These are phyloP conservation scores for Sambucus nigra DNA, from an alignment of 129 eudicot species.

Conservation along the genomic window DNA sequence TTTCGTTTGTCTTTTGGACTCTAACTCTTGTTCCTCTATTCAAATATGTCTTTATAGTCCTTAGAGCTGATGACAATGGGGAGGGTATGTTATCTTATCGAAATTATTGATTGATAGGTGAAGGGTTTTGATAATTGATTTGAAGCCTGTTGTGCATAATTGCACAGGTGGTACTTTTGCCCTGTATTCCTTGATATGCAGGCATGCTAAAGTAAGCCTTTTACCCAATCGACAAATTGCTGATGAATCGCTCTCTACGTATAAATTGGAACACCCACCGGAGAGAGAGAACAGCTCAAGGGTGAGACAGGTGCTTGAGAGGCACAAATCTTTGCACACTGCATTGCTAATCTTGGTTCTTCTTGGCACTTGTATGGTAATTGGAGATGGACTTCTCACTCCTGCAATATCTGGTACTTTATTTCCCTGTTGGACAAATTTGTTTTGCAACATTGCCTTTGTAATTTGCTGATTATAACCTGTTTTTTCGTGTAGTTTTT, in stretches of 20 bases:
- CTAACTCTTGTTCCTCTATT: slow-evolving; percentile 66
- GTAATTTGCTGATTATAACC: not conserved
- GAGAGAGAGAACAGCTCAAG: slow-evolving; percentile 42
- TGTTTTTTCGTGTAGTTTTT: slow-evolving; percentile 37
- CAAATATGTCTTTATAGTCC: slow-evolving; percentile 77
- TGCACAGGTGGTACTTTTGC: slow-evolving; percentile 78
- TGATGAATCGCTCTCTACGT: slow-evolving; percentile 67
- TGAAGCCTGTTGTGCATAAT: slow-evolving; percentile 1
- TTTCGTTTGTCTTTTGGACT: slow-evolving; percentile 80
- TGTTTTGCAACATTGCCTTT: not conserved
- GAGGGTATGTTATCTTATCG: slow-evolving; percentile 50
- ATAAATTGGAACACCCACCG: slow-evolving; percentile 60
- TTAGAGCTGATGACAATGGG: slow-evolving; percentile 79
- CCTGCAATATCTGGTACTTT: slow-evolving; percentile 71
- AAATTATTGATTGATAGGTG: not conserved
- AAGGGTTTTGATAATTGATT: not conserved
- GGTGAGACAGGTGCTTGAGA: slow-evolving; percentile 58
- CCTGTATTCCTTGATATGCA: slow-evolving; percentile 66
- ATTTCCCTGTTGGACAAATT: not conserved
- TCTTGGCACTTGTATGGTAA: slow-evolving; percentile 85
- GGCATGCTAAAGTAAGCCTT: slow-evolving; percentile 82
- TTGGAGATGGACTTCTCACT: slow-evolving; percentile 81
- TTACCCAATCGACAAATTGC: slow-evolving; percentile 70
- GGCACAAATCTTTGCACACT: slow-evolving; percentile 60
- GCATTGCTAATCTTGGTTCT: slow-evolving; percentile 74